These are phyloP conservation scores for Pinus tabuliformis DNA, from an alignment of 75 land plant genomes.

Conservation along the genomic window DNA sequence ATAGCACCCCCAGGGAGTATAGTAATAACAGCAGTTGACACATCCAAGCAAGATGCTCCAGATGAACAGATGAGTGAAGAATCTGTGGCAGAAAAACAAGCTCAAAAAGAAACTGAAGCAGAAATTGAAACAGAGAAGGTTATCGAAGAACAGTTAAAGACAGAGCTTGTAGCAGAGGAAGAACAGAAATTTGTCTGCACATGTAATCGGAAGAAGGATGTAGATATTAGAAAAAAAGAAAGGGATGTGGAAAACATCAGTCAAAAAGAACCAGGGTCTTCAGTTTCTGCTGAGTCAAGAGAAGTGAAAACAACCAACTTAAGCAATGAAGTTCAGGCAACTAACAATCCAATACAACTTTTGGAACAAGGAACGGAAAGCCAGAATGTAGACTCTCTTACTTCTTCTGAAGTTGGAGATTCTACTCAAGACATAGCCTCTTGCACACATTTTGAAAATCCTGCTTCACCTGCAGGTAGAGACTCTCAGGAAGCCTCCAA, in stretches of 20 bases:
- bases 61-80: background rate
- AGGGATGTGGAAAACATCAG: background rate
- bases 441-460: background rate
- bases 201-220: background rate
- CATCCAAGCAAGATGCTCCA: slow-evolving; percentile 21
- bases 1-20: slow-evolving; percentile 82
- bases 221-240: background rate
- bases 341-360: slow-evolving; percentile 4
- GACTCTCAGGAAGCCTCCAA: slow-evolving; percentile 3
- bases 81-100: background rate
- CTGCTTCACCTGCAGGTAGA: slow-evolving; percentile 2
- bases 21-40: slow-evolving; percentile 31
- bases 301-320: slow-evolving; percentile 1
- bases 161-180: slow-evolving; percentile 4
- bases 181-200: background rate
- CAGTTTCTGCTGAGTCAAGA: background rate
- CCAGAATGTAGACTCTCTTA: background rate
- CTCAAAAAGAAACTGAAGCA: slow-evolving; percentile 2
- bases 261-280: background rate
- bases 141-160: slow-evolving; percentile 9
- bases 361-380: background rate
- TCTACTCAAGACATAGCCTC: background rate
- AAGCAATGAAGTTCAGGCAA: background rate
- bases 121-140: slow-evolving; percentile 8
- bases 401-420: background rate